Conservation (phyloP, 202 grass and related monocot genomes). For the Panicum virgatum region DNA sequence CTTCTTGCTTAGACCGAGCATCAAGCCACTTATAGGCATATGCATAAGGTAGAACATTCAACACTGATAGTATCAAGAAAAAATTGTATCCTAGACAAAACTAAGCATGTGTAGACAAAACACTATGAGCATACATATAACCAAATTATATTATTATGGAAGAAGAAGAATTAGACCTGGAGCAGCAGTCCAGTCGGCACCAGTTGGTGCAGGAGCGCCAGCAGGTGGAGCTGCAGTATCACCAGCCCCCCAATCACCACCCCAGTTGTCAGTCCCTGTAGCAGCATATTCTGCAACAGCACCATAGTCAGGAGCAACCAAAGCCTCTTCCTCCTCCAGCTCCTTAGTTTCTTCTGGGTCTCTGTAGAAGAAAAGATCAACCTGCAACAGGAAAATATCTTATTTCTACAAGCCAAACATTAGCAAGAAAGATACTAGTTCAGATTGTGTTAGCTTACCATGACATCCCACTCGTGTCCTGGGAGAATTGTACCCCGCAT, state of each 20-base stretch:
- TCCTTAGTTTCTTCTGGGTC: constrained; percentile 98
- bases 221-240: constrained; percentile 43
- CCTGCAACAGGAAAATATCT: constrained; percentile 45
- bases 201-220: constrained; percentile 30
- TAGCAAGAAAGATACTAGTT: not conserved
- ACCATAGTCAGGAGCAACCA: constrained; percentile 49
- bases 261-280: constrained; percentile 50
- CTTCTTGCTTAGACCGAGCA: not conserved
- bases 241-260: constrained; percentile 52
- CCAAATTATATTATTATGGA: not conserved
- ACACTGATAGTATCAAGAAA: not conserved
- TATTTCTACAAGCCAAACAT: not conserved
- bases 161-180: constrained; percentile 32
- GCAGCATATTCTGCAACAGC: constrained; percentile 54
- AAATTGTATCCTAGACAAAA: not conserved
- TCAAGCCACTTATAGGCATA: not conserved
- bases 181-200: constrained; percentile 39
- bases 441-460: constrained; percentile 48
- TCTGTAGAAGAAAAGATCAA: constrained; percentile 96
- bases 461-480: constrained; percentile 91
- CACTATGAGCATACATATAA: not conserved
- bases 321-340: constrained; percentile 72
- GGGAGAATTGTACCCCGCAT: constrained; percentile 91
- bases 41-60: not conserved
- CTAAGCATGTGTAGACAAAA: not conserved